Percentiles rank a stretch among this genome's conserved stretches.
These are phyloP conservation scores for Didymella lethalis DNA, from an alignment of 2,329 filamentous ascomycete genomes.

Conservation along the genomic window DNA sequence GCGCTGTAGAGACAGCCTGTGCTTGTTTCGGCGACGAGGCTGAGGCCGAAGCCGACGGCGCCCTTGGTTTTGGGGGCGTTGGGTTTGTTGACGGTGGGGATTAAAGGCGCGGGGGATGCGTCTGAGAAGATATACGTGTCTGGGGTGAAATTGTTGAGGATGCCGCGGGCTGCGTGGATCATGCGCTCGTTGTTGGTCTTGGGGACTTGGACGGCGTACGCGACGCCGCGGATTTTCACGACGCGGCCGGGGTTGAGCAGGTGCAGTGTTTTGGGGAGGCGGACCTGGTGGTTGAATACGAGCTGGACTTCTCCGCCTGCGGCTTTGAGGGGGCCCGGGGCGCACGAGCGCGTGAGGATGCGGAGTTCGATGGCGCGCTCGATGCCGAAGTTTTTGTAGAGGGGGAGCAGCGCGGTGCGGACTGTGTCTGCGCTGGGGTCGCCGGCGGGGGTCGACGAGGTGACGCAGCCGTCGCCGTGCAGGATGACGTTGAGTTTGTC, in stretches of 20 bases:
- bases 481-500: constrained; percentile 89
- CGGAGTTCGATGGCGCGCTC: constrained; percentile 84
- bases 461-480: constrained; percentile 90
- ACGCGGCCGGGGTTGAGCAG: constrained; percentile 83
- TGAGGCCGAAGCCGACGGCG: constrained; percentile 91
- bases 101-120: constrained; percentile 65
- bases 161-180: constrained; percentile 87
- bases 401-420: constrained; percentile 86
- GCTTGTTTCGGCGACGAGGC: constrained; percentile 90
- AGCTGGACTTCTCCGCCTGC: constrained; percentile 94
- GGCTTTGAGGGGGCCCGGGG: constrained; percentile 76
- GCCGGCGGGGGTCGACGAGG: constrained; percentile 79
- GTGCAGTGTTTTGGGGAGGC: constrained; percentile 92
- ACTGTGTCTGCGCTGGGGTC: constrained; percentile 94
- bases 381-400: constrained; percentile 92
- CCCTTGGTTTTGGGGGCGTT: constrained; percentile 63
- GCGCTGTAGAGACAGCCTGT: constrained; percentile 87
- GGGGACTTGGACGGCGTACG: constrained; percentile 90
- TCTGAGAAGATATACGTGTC: constrained; percentile 90
- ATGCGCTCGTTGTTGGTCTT: constrained; percentile 93
- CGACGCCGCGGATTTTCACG: constrained; percentile 88
- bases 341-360: constrained; percentile 73
- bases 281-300: constrained; percentile 90
- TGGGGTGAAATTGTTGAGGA: constrained; percentile 81
- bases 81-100: constrained; percentile 74